phyloP scores from a whole-genome alignment of 371 early-diverging fungal species.

The Coemansia sp. region DNA sequence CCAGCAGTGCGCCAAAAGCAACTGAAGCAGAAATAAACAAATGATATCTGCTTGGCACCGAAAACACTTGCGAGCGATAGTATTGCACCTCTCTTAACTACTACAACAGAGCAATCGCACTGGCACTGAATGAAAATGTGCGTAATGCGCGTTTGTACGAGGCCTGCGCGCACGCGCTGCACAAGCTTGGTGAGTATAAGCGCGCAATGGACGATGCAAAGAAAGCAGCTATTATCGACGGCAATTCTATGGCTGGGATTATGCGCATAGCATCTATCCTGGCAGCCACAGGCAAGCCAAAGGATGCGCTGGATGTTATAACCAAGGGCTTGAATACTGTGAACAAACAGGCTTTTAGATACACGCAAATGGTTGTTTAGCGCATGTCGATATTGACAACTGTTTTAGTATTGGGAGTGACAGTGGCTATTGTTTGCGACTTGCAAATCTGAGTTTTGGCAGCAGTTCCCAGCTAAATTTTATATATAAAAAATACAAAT shows the following conservation, averaged over 20 bases:
- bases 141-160: conserved; percentile 18
- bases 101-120: conserved; percentile 33
- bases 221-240: conserved; percentile 20
- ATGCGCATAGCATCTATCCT: conserved; percentile 22
- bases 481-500: neutral
- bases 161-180: conserved; percentile 29
- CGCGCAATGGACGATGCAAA: conserved; percentile 37
- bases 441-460: conserved; percentile 24
- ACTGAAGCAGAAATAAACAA: neutral
- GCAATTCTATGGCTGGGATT: conserved; percentile 13
- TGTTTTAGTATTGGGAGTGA: conserved; percentile 34
- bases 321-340: conserved; percentile 7
- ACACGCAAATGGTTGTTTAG: conserved; percentile 17
- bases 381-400: conserved; percentile 19
- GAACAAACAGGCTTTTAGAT: neutral
- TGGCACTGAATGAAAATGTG: conserved; percentile 18
- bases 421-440: conserved; percentile 33
- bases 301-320: conserved; percentile 21
- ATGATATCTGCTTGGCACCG: conserved; percentile 18
- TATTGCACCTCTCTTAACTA: conserved; percentile 33
- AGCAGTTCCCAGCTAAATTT: conserved; percentile 5
- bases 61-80: conserved; percentile 23
- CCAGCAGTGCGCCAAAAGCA: neutral
- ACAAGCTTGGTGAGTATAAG: conserved; percentile 26
- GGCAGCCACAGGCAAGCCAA: conserved; percentile 14